Evolutionary conservation across 495 filamentous ascomycete species (phyloP), one percentile per base, ranked within the genome.

Genomic region (Annulohypoxylon stygium): DNA sequence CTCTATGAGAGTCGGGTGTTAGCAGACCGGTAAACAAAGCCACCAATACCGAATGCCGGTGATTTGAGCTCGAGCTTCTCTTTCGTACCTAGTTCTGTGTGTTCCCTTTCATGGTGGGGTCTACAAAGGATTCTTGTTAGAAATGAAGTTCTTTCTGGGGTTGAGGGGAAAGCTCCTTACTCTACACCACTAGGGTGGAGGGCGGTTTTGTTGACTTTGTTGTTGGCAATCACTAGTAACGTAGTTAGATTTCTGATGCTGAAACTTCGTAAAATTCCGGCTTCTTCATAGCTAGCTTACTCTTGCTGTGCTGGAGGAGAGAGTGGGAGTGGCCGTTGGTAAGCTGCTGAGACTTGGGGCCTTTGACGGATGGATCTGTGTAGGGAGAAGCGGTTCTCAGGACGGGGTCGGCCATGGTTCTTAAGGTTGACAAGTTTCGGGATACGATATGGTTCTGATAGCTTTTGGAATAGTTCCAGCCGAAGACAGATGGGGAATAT

Each of bases 131-230:
- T 50, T 63, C 45, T 55, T 78, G 54, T 87, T 81, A 84, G 83
- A 65, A 64, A 77, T 58, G 48, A 57, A 23, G 20, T 57, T 54
- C n/a, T 48, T 48, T 65, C 20, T 20, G 65, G 75, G 57, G 67
- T 23, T 54, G 65, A 71, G 59, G 47, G 39, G 16, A 4, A 4
- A 60, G 37, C n/a, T 67, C 88, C 93, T 85, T 87, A 97, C 94
- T 92, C 87, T 60, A 98, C 93, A 90, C 95, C 95, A 81, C 91
- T 86, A 67, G 95, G 95, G 88, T 98, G 85, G 78, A 97, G 88
- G 70, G 88, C 88, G 77, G 93, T 97, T 84, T 93, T 93, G 86
- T 97, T 97, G 73, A 97, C 94, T 73, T 79, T 79, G 76, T 87
- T 90, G 75, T 87, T 88, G 65, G 75, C 53, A 80, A 92, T 83